Conservation (phyloP, 108 stramenopile genomes). For the Cyclostephanos tholiformis region DNA sequence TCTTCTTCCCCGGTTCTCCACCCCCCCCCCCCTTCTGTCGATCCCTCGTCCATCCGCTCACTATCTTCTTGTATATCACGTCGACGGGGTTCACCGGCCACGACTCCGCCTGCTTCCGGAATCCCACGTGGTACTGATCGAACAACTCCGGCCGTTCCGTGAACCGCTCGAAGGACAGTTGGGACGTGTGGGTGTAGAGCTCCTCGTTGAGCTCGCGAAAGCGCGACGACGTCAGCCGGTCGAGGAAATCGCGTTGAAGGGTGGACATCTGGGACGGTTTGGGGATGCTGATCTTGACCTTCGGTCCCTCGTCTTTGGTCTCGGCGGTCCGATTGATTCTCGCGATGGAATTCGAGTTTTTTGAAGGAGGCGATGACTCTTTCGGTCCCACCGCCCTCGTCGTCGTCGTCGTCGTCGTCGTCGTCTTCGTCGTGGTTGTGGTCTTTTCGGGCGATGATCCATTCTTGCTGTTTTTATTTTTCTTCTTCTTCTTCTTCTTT, state of each 20-base stretch:
- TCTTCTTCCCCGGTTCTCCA: neutral
- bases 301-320: neutral
- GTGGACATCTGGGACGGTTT: slow-evolving; percentile 47
- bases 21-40: slow-evolving; percentile 3
- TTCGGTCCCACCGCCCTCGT: neutral
- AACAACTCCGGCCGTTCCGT: slow-evolving; percentile 88
- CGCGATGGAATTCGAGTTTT: no score
- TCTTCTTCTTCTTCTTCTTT: slow-evolving; percentile 4
- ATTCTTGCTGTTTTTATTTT: slow-evolving; percentile 6
- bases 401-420: slow-evolving; percentile 1
- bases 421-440: neutral
- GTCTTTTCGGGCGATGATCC: neutral
- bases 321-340: neutral
- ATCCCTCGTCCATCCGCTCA: slow-evolving; percentile 28
- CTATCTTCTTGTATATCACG: slow-evolving; percentile 83
- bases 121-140: slow-evolving; percentile 97
- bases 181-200: slow-evolving; percentile 90
- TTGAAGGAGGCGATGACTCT: no score
- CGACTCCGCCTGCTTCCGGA: slow-evolving; percentile 89
- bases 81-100: slow-evolving; percentile 99
- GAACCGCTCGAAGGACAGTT: slow-evolving; percentile 78
- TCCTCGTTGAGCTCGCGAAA: slow-evolving; percentile 98
- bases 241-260: slow-evolving; percentile 67
- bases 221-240: slow-evolving; percentile 88
- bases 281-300: slow-evolving; percentile 29